A percentile compares a stretch with the other conserved stretches of the same genome.
Conservation (phyloP, 2,329 filamentous ascomycete species). For the Daldinia eschscholtzii region DNA sequence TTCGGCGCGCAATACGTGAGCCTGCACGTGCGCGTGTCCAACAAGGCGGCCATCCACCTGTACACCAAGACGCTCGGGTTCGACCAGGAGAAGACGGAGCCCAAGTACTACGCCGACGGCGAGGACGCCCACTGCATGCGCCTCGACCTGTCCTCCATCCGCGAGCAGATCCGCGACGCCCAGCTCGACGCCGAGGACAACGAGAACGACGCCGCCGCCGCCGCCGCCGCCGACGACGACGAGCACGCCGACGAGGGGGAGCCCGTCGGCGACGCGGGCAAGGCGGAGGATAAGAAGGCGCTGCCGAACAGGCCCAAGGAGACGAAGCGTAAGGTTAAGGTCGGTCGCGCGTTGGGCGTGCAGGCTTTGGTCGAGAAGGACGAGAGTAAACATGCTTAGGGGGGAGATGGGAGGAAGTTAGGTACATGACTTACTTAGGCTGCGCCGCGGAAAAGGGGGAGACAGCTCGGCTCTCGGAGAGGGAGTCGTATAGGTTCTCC, state of each 20-base stretch:
- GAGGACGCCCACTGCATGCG: slow-evolving; percentile 97
- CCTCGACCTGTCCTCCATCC: slow-evolving; percentile 77
- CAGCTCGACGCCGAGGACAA: slow-evolving; percentile 60
- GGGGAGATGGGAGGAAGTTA: slow-evolving; percentile 2
- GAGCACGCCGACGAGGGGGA: slow-evolving; percentile 71
- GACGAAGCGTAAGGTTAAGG: slow-evolving; percentile 85
- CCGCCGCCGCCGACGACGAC: slow-evolving; percentile 51
- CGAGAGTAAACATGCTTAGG: slow-evolving; percentile 65
- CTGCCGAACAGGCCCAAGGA: slow-evolving; percentile 55
- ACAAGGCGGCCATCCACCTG: slow-evolving; percentile 88
- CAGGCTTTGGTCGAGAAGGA: slow-evolving; percentile 81
- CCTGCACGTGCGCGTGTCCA: slow-evolving; percentile 94
- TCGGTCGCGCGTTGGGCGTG: slow-evolving; percentile 83
- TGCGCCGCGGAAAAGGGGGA: not conserved
- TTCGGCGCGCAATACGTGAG: slow-evolving; percentile 93
- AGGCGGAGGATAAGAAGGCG: slow-evolving; percentile 55
- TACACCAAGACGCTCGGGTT: slow-evolving; percentile 95
- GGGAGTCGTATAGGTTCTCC: not conserved
- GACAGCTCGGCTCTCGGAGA: not conserved
- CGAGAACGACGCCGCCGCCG: slow-evolving; percentile 39
- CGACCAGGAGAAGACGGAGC: slow-evolving; percentile 85
- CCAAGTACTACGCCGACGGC: slow-evolving; percentile 96
- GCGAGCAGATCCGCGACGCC: slow-evolving; percentile 65
- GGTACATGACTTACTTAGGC: not conserved
- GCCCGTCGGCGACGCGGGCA: slow-evolving; percentile 76